A percentile compares a stretch with the other conserved stretches of the same genome.
phyloP scores from a whole-genome alignment of 2,329 filamentous ascomycete genomes.

The Ophiostoma quercus region DNA sequence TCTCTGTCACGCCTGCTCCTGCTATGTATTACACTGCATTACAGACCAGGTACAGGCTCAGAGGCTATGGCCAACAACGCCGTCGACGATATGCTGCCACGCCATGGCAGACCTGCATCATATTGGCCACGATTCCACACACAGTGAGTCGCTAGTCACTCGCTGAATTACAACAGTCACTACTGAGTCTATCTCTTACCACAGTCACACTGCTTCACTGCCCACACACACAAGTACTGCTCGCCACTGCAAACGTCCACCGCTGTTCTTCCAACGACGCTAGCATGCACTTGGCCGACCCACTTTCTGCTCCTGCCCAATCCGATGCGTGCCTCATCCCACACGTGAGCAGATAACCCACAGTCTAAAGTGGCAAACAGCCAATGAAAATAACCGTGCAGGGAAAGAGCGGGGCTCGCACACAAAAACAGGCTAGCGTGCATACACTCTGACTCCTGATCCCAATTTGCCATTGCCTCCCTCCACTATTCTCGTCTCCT shows the following conservation, averaged over 20 bases:
- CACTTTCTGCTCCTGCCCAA: background rate
- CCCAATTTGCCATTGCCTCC: background rate
- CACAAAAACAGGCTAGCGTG: conserved; percentile 11
- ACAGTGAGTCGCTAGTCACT: background rate
- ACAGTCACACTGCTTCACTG: background rate
- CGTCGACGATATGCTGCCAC: background rate
- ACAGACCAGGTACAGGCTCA: too few species aligned
- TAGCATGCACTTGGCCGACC: conserved; percentile 3
- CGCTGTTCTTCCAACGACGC: background rate
- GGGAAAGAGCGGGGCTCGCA: background rate
- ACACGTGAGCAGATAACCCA: background rate
- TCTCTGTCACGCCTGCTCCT: background rate
- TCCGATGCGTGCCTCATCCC: background rate
- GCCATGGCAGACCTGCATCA: background rate
- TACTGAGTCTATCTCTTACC: too few species aligned
- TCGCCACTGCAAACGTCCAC: background rate
- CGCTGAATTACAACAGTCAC: background rate
- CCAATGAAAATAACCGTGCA: background rate
- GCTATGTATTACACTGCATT: too few species aligned
- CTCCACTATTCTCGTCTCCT: background rate
- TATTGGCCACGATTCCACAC: background rate
- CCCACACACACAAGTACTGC: too few species aligned
- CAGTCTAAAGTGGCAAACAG: background rate
- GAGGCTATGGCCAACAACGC: too few species aligned
- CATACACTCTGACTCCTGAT: background rate